phyloP scores from a whole-genome alignment of 208 protist species.

The Endotrypanum monterogeii region DNA sequence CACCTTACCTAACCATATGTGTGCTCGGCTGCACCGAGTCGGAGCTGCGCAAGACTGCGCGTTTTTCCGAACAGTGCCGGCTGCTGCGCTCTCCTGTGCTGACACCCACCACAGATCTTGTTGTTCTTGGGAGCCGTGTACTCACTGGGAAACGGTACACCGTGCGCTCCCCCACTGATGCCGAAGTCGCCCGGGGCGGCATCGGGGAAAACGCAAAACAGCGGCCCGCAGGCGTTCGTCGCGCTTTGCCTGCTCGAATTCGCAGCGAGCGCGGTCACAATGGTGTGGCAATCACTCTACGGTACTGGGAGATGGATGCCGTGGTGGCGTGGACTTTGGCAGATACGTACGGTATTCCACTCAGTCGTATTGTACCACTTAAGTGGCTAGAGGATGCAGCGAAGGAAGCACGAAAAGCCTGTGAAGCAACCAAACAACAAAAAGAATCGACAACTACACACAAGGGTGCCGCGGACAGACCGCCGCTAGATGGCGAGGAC shows the following conservation, averaged over 20 bases:
- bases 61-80: conserved; percentile 45
- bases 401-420: conserved; percentile 7
- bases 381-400: conserved; percentile 39
- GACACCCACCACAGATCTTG: conserved; percentile 62
- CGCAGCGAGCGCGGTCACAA: not conserved
- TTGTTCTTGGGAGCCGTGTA: conserved; percentile 65
- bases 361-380: conserved; percentile 32
- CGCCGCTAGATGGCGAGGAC: not conserved
- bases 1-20: conserved; percentile 51
- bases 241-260: not conserved
- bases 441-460: not conserved
- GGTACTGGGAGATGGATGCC: conserved; percentile 27
- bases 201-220: too few species aligned
- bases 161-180: not conserved
- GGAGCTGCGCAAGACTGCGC: conserved; percentile 34
- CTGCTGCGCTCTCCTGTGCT: conserved; percentile 61
- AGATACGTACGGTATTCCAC: conserved; percentile 25
- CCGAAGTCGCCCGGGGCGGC: not conserved
- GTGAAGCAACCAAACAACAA: not conserved
- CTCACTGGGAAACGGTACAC: conserved; percentile 23
- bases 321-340: conserved; percentile 23
- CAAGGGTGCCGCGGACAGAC: not conserved
- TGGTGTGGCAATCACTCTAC: conserved; percentile 10
- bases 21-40: conserved; percentile 53
- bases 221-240: not conserved